These are phyloP conservation scores for Eimeria necatrix DNA, from an alignment of 169 alveolate genomes.

Conservation along the genomic window DNA sequence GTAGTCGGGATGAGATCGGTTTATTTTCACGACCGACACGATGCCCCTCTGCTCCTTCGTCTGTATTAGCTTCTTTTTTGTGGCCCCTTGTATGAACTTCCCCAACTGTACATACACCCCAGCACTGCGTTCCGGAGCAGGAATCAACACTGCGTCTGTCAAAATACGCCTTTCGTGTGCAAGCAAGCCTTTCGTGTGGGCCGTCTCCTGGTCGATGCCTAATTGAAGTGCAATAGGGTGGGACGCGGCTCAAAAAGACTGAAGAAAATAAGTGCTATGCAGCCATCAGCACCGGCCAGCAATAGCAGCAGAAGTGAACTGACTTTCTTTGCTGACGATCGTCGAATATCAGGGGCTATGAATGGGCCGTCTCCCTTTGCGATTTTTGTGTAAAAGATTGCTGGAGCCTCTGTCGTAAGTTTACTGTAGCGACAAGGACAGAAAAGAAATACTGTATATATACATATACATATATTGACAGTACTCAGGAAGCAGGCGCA, in stretches of 20 bases:
- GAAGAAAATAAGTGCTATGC: neutral
- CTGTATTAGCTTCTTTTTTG: constrained; percentile 68
- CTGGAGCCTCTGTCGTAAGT: constrained; percentile 73
- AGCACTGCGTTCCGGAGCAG: neutral
- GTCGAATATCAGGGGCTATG: constrained; percentile 67
- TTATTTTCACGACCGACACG: constrained; percentile 58
- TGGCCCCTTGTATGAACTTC: constrained; percentile 55
- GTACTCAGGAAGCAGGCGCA: neutral
- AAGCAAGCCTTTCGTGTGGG: neutral
- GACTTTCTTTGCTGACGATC: constrained; percentile 64
- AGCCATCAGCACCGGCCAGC: constrained; percentile 1
- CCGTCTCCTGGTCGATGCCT: neutral
- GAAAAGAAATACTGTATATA: neutral
- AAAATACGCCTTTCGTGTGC: neutral
- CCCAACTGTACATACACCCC: constrained; percentile 63
- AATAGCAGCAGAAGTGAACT: neutral
- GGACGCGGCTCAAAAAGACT: neutral
- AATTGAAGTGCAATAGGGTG: neutral
- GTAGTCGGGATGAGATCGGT: constrained; percentile 67
- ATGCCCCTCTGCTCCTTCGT: constrained; percentile 73
- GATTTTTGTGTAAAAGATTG: constrained; percentile 29
- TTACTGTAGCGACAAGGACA: constrained; percentile 10
- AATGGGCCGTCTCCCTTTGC: constrained; percentile 43
- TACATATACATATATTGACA: neutral
- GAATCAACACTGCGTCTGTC: neutral